These are phyloP conservation scores for Phaeosphaeria sp. DNA, from an alignment of 2,329 filamentous ascomycete genomes.

Conservation along the genomic window DNA sequence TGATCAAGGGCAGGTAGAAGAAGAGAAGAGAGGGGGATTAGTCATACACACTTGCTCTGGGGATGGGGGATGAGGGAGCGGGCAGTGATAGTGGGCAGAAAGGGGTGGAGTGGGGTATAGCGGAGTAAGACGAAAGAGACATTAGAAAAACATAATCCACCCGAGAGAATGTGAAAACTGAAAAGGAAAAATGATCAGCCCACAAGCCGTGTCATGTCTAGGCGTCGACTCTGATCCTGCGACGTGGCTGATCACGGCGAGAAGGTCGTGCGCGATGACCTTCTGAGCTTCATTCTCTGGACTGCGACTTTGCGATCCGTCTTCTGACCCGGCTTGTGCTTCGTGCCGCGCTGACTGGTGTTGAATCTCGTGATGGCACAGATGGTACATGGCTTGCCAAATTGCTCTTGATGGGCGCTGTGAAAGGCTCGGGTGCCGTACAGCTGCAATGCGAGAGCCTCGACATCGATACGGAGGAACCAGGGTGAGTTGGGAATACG, in stretches of 20 bases:
- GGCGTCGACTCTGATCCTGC: background rate
- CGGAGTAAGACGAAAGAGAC: background rate
- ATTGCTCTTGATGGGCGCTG: conserved; percentile 25
- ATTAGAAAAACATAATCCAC: background rate
- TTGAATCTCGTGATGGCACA: conserved; percentile 27
- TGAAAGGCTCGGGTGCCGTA: conserved; percentile 42
- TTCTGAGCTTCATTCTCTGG: conserved; percentile 2
- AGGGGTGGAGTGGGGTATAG: background rate
- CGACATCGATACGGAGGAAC: conserved; percentile 39
- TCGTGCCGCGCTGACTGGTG: background rate
- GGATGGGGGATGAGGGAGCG: background rate
- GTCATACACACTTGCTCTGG: background rate
- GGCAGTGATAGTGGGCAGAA: background rate
- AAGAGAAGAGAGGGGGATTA: background rate
- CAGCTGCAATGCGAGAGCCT: conserved; percentile 34
- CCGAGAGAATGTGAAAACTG: background rate
- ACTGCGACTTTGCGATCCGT: background rate
- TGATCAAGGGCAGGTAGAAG: background rate
- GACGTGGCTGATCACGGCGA: background rate
- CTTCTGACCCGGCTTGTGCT: conserved; percentile 2
- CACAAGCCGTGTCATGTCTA: too few relatives aligned
- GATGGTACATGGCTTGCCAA: conserved; percentile 31
- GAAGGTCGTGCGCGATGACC: background rate
- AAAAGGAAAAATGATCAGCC: too few relatives aligned
- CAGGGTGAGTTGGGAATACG: conserved; percentile 22